These are phyloP conservation scores for Chlorella sp. DNA, from an alignment of 139 green algal species.

Conservation along the genomic window DNA sequence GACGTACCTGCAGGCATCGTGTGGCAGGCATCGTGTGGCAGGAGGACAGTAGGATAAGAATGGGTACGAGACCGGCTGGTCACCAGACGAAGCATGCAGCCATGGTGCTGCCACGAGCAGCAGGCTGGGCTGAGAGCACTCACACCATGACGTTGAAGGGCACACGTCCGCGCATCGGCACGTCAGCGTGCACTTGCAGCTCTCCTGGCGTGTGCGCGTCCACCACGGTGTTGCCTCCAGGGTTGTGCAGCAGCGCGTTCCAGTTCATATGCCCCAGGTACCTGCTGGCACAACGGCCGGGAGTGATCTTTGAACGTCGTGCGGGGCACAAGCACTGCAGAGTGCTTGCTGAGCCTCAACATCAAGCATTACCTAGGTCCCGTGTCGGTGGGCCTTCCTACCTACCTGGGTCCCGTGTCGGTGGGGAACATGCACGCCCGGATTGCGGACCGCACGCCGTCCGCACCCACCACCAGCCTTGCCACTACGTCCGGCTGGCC, in stretches of 20 bases:
- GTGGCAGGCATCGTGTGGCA: background rate
- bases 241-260: conserved; percentile 37
- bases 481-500: conserved; percentile 24
- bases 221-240: conserved; percentile 8
- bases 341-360: no score
- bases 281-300: conserved; percentile 6
- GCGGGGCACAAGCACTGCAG: no score
- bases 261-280: conserved; percentile 45
- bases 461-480: conserved; percentile 34
- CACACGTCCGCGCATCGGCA: no score
- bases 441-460: conserved; percentile 32
- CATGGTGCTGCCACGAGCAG: no score
- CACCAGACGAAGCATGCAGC: background rate
- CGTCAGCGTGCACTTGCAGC: background rate
- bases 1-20: conserved; percentile 5
- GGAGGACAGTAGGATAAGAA: background rate
- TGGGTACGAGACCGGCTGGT: background rate
- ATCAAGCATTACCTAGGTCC: no score
- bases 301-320: no score
- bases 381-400: no score
- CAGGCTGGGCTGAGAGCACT: no score
- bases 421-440: conserved; percentile 21
- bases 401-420: conserved; percentile 21
- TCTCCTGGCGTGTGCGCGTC: conserved; percentile 13
- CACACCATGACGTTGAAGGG: no score